Conservation (phyloP, 2,329 filamentous ascomycete species). For the Davidsoniella eucalypti region DNA sequence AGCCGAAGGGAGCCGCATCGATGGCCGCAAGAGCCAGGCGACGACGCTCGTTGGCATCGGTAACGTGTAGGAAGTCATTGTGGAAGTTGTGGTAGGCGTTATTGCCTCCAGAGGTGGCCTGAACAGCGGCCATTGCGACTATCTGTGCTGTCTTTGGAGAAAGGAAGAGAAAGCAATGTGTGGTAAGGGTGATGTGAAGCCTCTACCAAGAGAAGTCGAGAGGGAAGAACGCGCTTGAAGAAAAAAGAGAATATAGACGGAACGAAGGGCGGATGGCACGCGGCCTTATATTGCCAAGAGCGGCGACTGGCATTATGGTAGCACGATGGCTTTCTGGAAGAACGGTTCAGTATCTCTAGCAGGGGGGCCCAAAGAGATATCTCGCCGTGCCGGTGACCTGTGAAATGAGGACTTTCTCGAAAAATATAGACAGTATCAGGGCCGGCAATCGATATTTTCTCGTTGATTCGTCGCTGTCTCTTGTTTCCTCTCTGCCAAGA, state of each 20-base stretch:
- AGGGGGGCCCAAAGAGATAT: no score
- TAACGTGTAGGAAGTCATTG: slow-evolving; percentile 48
- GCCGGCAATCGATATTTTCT: no score
- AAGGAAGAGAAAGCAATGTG: not conserved
- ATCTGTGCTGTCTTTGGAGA: no score
- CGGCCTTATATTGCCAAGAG: no score
- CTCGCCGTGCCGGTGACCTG: no score
- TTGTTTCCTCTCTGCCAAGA: no score
- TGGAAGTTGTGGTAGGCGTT: slow-evolving; percentile 62
- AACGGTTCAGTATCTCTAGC: no score
- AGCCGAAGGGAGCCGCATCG: slow-evolving; percentile 67
- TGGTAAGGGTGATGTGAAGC: not conserved
- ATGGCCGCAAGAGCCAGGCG: slow-evolving; percentile 67
- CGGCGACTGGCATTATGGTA: not conserved
- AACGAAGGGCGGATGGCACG: not conserved
- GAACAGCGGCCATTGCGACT: not conserved
- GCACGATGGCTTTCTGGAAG: not conserved
- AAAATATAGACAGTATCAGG: no score
- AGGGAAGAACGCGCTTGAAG: not conserved
- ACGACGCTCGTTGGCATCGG: slow-evolving; percentile 62
- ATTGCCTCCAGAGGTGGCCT: slow-evolving; percentile 43
- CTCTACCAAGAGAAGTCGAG: not conserved
- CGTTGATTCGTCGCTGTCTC: no score
- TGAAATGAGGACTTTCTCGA: no score
- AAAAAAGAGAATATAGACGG: not conserved